Evolutionary conservation across 805 yeast genomes (phyloP), one percentile per base, ranked within the genome.

Genomic region (Henningerozyma blattae): DNA sequence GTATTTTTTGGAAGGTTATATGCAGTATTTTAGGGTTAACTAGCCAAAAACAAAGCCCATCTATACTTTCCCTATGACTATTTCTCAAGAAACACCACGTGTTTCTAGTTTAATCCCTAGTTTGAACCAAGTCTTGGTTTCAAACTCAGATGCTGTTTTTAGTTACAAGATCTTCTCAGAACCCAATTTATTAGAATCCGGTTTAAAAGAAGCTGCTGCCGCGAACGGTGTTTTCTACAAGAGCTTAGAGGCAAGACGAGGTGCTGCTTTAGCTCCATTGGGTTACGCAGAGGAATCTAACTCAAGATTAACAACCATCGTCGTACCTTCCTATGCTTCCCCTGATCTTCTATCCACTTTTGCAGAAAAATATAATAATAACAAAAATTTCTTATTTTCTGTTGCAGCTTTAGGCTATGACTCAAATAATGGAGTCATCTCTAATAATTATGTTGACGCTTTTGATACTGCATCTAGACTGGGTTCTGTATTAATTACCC

Each of bases 391-490:
- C 39, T 65, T 78, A 12, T 71, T 87, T 52, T 76, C 77, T 47
- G 75, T 85, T 30, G 78, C 91, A 14, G 83, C 93, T 17, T 62
- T 82, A 44, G 84, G 77, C 52, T 85, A 75, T 54, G 77, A 79
- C 50, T 64, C 63, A 7, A 56, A 50, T 3, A 41, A 67, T 8
- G 67, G 69, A 27, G 54, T 72, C 30, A 64, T 84, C 27, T 72
- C 69, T 14, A 68, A 80, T 27, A 81, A 81, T 61, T 78, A 77
- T 50, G 64, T 71, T 12, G 56, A 73, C 10, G 75, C 83, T 1
- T 62, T 80, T 40, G 61, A 66, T 18, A 66, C 69, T 33, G 86
- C 94, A 15, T 66, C 77, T 36, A 59, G 64, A 27, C 64, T 84
- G 50, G 74, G 72, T 18, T 67, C 70, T 42, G 77, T 85, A 10